phyloP scores from a whole-genome alignment of 257 asterid genomes.

The Solanum boliviense region DNA sequence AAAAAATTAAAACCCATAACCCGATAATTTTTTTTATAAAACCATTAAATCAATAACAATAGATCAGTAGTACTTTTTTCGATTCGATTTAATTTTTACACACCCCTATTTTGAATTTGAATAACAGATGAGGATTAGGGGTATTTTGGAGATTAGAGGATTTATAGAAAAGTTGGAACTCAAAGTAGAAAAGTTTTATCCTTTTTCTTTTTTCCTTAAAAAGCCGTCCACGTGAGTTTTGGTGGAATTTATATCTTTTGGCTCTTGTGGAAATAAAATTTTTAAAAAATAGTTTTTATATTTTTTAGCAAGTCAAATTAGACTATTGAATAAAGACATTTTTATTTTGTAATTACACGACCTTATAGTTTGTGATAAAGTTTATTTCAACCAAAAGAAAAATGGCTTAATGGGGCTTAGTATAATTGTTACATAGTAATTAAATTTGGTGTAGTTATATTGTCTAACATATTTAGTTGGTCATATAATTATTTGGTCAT shows the following conservation, averaged over 20 bases:
- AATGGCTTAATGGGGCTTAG: background rate
- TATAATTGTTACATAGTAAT: background rate
- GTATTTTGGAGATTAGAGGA: background rate
- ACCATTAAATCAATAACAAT: too few relatives aligned
- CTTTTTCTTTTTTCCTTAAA: background rate
- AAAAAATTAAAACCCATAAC: too few relatives aligned
- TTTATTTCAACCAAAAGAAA: background rate
- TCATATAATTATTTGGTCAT: background rate
- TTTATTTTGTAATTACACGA: background rate
- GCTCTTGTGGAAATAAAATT: background rate
- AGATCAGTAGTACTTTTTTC: too few relatives aligned
- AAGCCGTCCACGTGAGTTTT: background rate
- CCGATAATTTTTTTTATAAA: too few relatives aligned
- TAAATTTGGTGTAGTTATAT: background rate
- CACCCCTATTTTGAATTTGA: background rate
- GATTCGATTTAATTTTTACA: too few relatives aligned
- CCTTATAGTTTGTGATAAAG: background rate
- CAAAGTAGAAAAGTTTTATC: background rate
- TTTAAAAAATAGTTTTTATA: background rate
- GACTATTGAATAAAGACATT: background rate
- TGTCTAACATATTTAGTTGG: too few relatives aligned
- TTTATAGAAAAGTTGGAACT: background rate
- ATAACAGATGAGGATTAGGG: background rate
- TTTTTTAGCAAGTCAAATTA: background rate
- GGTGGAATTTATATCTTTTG: background rate